These are phyloP conservation scores for Ustilago sp. DNA, from an alignment of 1,284 basidiomycete genomes.

Conservation along the genomic window DNA sequence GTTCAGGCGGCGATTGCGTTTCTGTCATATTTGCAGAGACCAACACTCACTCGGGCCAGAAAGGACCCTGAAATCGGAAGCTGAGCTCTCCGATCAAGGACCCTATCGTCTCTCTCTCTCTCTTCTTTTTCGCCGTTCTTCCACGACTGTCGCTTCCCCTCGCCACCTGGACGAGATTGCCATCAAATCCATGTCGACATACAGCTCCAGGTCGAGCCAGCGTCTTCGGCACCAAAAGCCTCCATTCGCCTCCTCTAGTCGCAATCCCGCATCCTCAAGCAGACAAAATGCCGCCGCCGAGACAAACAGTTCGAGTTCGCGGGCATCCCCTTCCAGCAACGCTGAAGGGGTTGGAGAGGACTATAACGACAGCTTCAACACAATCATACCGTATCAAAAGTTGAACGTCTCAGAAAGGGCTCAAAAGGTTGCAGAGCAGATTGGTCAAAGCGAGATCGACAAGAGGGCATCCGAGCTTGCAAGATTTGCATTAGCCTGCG, in stretches of 20 bases:
- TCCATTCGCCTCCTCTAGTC: slow-evolving; percentile 19
- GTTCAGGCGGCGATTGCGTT: neutral
- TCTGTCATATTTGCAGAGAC: neutral
- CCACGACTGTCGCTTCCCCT: neutral
- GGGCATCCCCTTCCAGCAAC: neutral
- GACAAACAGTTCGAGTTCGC: neutral
- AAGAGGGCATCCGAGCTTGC: slow-evolving; percentile 55
- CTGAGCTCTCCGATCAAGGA: neutral
- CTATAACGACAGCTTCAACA: neutral
- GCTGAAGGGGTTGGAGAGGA: slow-evolving; percentile 1
- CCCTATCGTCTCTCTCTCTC: neutral
- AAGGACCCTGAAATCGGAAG: slow-evolving; percentile 9
- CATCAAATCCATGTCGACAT: slow-evolving; percentile 15
- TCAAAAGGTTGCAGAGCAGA: slow-evolving; percentile 26
- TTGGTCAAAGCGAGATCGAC: slow-evolving; percentile 41
- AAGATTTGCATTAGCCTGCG: slow-evolving; percentile 54
- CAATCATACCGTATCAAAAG: neutral
- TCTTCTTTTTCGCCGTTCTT: too few species aligned
- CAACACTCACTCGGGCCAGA: neutral
- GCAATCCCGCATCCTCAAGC: slow-evolving; percentile 12
- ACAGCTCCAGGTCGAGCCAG: slow-evolving; percentile 22
- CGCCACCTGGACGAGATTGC: neutral
- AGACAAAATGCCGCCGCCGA: slow-evolving; percentile 11
- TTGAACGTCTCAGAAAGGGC: slow-evolving; percentile 30
- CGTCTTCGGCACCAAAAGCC: slow-evolving; percentile 21